A percentile compares a stretch with the other conserved stretches of the same genome.
Evolutionary conservation across 495 filamentous ascomycete species (phyloP).

Genomic region (Penicillium flavigenum): DNA sequence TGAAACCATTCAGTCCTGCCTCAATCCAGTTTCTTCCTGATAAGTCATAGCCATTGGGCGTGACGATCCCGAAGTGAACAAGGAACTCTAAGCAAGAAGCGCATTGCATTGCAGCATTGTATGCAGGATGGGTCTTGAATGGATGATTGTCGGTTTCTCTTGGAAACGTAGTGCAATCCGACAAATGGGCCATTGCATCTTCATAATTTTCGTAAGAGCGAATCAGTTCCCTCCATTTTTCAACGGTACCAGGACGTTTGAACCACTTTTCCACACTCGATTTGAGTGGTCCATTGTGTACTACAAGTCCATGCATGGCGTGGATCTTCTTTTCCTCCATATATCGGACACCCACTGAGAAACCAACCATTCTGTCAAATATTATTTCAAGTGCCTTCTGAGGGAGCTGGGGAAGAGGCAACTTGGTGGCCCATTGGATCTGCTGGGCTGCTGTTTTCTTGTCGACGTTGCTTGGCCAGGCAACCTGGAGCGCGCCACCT

Average conservation of each 20-base stretch:
- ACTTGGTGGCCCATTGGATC: constrained; percentile 3
- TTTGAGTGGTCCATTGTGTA: background rate
- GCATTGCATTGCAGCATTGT: background rate
- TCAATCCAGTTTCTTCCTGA: constrained; percentile 5
- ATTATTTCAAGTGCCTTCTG: background rate
- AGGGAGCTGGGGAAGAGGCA: background rate
- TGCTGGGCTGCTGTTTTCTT: constrained; percentile 2
- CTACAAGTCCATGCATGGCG: background rate
- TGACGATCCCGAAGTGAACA: background rate
- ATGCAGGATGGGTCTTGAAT: constrained; percentile 1
- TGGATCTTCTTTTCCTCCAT: constrained; percentile 8
- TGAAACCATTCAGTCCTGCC: constrained; percentile 1
- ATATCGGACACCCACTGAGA: constrained; percentile 1
- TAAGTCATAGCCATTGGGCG: background rate
- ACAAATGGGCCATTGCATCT: background rate
- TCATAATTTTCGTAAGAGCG: background rate
- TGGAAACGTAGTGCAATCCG: background rate
- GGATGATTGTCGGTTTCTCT: background rate
- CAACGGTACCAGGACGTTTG: background rate
- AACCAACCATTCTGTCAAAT: background rate
- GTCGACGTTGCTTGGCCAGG: background rate
- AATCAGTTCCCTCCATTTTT: background rate
- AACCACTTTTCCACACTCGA: background rate
- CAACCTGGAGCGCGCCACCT: background rate
- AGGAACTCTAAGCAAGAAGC: background rate